Evolutionary conservation across 164 flowering plant species (phyloP).

Genomic region (Cinnamomum chago): DNA sequence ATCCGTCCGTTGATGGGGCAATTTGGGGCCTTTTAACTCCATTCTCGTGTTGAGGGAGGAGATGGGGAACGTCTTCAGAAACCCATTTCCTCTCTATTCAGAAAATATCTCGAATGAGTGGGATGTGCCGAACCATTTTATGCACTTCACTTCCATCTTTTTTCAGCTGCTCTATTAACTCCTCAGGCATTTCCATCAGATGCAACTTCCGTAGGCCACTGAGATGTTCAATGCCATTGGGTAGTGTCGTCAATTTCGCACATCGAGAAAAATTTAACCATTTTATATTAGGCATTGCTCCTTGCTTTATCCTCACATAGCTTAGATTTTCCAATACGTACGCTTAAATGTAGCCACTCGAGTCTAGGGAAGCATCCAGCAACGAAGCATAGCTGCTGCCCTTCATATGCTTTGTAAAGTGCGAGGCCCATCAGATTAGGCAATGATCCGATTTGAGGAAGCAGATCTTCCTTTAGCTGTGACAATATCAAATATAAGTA

Average conservation of each 20-base stretch:
- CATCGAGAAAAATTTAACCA: slow-evolving; percentile 18
- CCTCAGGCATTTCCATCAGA: slow-evolving; percentile 31
- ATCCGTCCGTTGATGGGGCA: no score
- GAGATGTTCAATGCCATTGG: slow-evolving; percentile 36
- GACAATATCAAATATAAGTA: slow-evolving; percentile 23
- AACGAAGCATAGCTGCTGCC: slow-evolving; percentile 21
- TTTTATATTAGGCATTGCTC: slow-evolving; percentile 28
- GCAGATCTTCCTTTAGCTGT: slow-evolving; percentile 12
- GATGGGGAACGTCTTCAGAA: no score
- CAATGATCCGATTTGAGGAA: slow-evolving; percentile 19
- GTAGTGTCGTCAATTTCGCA: slow-evolving; percentile 20
- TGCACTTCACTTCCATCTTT: slow-evolving; percentile 6
- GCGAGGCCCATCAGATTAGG: slow-evolving; percentile 23
- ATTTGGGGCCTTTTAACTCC: no score
- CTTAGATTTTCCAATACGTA: slow-evolving; percentile 16
- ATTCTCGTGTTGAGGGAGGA: no score
- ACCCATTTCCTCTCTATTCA: no score
- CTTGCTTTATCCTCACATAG: slow-evolving; percentile 22
- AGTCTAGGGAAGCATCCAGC: slow-evolving; percentile 30
- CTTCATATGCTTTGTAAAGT: slow-evolving; percentile 27
- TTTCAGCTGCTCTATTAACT: slow-evolving; percentile 8
- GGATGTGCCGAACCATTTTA: slow-evolving; percentile 11
- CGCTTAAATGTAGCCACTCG: slow-evolving; percentile 16
- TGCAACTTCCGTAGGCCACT: slow-evolving; percentile 24
- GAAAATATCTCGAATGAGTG: not conserved